These are phyloP conservation scores for Neurospora sp. DNA, from an alignment of 495 filamentous ascomycete species.

Conservation along the genomic window DNA sequence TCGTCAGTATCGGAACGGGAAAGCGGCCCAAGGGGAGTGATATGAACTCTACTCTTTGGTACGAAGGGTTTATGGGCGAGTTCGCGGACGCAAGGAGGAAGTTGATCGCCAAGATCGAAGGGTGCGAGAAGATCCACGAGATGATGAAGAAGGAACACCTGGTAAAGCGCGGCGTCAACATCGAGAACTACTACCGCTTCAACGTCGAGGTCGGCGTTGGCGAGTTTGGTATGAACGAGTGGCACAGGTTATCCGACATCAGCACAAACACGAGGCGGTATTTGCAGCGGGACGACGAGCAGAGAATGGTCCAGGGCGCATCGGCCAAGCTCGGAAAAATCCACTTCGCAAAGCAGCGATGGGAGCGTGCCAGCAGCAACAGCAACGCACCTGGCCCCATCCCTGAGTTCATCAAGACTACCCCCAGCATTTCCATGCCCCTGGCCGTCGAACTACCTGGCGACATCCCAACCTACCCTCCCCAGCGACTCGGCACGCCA, in stretches of 20 bases:
- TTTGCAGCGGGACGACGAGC: conserved; percentile 60
- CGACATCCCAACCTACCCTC: conserved; percentile 28
- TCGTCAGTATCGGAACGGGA: conserved; percentile 86
- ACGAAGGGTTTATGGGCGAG: conserved; percentile 84
- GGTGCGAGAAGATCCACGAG: conserved; percentile 84
- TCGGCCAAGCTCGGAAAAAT: conserved; percentile 81
- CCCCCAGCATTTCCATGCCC: conserved; percentile 27
- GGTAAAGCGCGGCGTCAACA: conserved; percentile 63
- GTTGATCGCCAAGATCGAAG: conserved; percentile 84
- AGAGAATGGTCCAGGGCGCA: conserved; percentile 61
- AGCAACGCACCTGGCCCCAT: conserved; percentile 1
- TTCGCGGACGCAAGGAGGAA: conserved; percentile 82
- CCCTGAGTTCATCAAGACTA: conserved; percentile 21
- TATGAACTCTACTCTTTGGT: conserved; percentile 65
- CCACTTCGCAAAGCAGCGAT: conserved; percentile 49
- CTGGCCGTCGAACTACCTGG: conserved; percentile 39
- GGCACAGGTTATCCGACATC: conserved; percentile 86
- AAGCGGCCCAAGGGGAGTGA: conserved; percentile 70
- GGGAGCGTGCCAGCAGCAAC: conserved; percentile 17
- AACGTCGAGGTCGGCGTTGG: conserved; percentile 97
- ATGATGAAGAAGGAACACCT: conserved; percentile 70
- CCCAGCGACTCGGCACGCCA: conserved; percentile 16
- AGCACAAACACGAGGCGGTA: conserved; percentile 83
- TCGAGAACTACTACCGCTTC: conserved; percentile 91
- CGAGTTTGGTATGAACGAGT: conserved; percentile 98